phyloP scores from a whole-genome alignment of 768 basidiomycete genomes.

The Lentinula sp. region DNA sequence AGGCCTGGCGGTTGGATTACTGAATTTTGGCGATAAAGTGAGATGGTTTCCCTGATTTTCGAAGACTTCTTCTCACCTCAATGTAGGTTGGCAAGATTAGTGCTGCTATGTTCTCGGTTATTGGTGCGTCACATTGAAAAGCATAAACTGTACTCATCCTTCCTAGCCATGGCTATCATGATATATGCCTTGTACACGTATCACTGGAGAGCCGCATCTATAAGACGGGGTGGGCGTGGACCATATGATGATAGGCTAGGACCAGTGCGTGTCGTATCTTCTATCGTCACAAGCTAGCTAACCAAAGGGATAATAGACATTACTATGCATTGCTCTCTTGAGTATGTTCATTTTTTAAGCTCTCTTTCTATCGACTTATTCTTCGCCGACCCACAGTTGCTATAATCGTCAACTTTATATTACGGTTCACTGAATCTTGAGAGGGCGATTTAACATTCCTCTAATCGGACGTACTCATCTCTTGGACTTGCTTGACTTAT shows the following conservation, averaged over 20 bases:
- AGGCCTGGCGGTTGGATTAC: slow-evolving; percentile 88
- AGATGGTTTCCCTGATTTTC: slow-evolving; percentile 9
- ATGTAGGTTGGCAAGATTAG: slow-evolving; percentile 87
- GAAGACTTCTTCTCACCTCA: slow-evolving; percentile 2
- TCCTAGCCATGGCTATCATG: slow-evolving; percentile 92
- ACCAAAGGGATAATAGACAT: slow-evolving; percentile 43
- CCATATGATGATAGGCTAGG: slow-evolving; percentile 97
- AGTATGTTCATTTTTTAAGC: slow-evolving; percentile 33
- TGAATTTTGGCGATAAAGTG: slow-evolving; percentile 98
- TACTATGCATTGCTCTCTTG: slow-evolving; percentile 78
- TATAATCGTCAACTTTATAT: slow-evolving; percentile 77
- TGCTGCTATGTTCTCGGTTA: slow-evolving; percentile 92
- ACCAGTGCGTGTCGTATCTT: slow-evolving; percentile 57
- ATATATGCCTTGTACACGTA: slow-evolving; percentile 92
- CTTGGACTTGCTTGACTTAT: not conserved
- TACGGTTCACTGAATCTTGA: slow-evolving; percentile 59
- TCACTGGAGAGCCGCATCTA: slow-evolving; percentile 93
- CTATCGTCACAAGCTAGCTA: slow-evolving; percentile 9
- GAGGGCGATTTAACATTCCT: not conserved
- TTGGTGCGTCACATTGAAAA: slow-evolving; percentile 50
- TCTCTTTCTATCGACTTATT: slow-evolving; percentile 6
- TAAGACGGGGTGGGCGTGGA: slow-evolving; percentile 84
- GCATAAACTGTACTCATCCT: not conserved
- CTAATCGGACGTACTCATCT: not conserved
- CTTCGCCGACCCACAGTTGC: slow-evolving; percentile 46